Conservation (phyloP, 768 basidiomycete genomes). For the Hygrocybe coccinea region DNA sequence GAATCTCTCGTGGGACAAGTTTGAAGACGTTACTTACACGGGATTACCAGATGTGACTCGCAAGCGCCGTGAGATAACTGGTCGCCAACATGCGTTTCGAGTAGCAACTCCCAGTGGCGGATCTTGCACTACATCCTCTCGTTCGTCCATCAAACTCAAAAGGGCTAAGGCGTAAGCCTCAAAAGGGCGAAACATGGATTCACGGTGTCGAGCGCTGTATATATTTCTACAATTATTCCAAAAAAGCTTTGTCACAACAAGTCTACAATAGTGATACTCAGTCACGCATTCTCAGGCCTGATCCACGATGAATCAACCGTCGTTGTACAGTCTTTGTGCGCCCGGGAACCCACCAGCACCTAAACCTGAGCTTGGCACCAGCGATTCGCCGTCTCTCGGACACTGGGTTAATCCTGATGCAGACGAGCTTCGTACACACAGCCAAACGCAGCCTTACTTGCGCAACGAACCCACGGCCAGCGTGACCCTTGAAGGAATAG, state of each 20-base stretch:
- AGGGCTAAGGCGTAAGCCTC: too few species aligned
- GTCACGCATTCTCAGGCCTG: too few species aligned
- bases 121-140: too few species aligned
- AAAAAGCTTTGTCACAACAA: too few species aligned
- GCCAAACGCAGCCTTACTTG: slow-evolving; percentile 4
- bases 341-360: neutral
- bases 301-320: neutral
- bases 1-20: neutral
- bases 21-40: neutral
- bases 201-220: too few species aligned
- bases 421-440: slow-evolving; percentile 2
- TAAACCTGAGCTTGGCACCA: neutral
- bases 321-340: neutral
- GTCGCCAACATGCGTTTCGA: neutral
- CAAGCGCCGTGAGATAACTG: neutral
- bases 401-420: neutral
- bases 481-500: neutral
- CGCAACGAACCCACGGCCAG: neutral
- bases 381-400: neutral
- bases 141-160: too few species aligned
- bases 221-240: too few species aligned
- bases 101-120: too few species aligned
- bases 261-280: too few species aligned
- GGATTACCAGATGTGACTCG: neutral
- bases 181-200: too few species aligned